Base-by-base conservation (phyloP, 2,329 filamentous ascomycete species). In the Dothideomycetidae sp. region DNA sequence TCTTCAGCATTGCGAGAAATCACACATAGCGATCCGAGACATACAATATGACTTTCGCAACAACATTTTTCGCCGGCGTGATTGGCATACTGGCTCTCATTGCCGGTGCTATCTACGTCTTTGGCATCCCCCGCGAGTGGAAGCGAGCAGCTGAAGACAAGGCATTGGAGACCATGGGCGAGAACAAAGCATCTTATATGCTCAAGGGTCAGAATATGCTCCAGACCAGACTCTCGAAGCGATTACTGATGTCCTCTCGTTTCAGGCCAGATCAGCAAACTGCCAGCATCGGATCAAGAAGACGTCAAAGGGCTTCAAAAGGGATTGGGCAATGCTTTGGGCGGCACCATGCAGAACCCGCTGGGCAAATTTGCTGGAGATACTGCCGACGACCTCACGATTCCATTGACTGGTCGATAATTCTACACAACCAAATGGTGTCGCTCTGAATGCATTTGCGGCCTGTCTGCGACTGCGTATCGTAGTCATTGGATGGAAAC, bases 101-200 rank as follows among this genome's bases (percentile, higher is more conserved):
- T 16, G 53, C 51, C 28, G 53, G 55, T 16, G 61, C 58, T 42
- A 46, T 67, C 47, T 64, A 61, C 50, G 44, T 67, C 44, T 65
- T 66, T 48, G 64, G 64, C 32, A 61, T 67, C 36, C 62, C 64
- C 2, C 57, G 59, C 0, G 58, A 62, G 42, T 44, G 60, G 39
- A 67, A 67, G 52, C 59, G 61, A 39, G 55, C 60, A 43, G 50
- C 67, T 43, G 62, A 68, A 45, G 53, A 58, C 18, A 53, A 59
- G 38, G 64, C 63, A 3, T 53, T 68, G 28, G 53, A 64, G 45
- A 64, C 62, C n/a, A 67, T 68, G 62, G 64, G 64, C 42, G 63
- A 68, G 48, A 68, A 68, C 53, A 67, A 67, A 48, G 50, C 53
- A 5, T 55, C 52, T 7, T 55, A 55, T 37, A 33, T 56, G 36